These are phyloP conservation scores for Fusarium penzigii DNA, from an alignment of 2,329 filamentous ascomycete genomes.

Conservation along the genomic window DNA sequence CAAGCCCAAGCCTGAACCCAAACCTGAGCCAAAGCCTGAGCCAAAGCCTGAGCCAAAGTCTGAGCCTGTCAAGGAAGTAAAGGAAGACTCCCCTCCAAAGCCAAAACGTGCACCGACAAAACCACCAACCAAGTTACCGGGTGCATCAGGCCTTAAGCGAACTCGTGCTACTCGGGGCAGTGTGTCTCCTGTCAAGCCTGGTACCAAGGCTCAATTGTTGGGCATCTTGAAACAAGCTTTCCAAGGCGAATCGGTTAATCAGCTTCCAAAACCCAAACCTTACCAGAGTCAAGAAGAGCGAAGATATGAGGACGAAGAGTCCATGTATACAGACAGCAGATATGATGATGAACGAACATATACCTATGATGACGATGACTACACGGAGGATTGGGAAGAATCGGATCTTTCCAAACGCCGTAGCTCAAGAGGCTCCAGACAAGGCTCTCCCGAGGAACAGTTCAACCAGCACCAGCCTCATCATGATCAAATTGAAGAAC, in stretches of 20 bases:
- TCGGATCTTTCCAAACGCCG: slow-evolving; percentile 23
- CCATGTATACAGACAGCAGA: slow-evolving; percentile 25
- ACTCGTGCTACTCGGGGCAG: slow-evolving; percentile 55
- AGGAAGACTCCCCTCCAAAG: slow-evolving; percentile 3
- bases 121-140: slow-evolving; percentile 12
- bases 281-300: slow-evolving; percentile 52
- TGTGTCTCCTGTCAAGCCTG: slow-evolving; percentile 50
- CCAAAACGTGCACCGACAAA: slow-evolving; percentile 23
- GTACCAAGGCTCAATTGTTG: slow-evolving; percentile 52
- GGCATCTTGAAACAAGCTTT: slow-evolving; percentile 64
- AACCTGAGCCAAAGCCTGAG: slow-evolving; percentile 4
- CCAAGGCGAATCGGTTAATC: slow-evolving; percentile 57
- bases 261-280: slow-evolving; percentile 45
- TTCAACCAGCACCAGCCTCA: slow-evolving; percentile 17
- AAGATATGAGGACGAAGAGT: slow-evolving; percentile 28
- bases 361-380: slow-evolving; percentile 10
- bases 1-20: slow-evolving; percentile 1
- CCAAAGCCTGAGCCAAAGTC: slow-evolving; percentile 5
- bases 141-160: slow-evolving; percentile 49
- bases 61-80: neutral
- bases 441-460: slow-evolving; percentile 22
- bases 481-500: slow-evolving; percentile 19
- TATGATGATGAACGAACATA: slow-evolving; percentile 24
- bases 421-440: slow-evolving; percentile 15
- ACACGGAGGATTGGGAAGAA: slow-evolving; percentile 28